These are phyloP conservation scores for Ottelia alismoides DNA, from an alignment of 106 monocot genomes.

Conservation along the genomic window DNA sequence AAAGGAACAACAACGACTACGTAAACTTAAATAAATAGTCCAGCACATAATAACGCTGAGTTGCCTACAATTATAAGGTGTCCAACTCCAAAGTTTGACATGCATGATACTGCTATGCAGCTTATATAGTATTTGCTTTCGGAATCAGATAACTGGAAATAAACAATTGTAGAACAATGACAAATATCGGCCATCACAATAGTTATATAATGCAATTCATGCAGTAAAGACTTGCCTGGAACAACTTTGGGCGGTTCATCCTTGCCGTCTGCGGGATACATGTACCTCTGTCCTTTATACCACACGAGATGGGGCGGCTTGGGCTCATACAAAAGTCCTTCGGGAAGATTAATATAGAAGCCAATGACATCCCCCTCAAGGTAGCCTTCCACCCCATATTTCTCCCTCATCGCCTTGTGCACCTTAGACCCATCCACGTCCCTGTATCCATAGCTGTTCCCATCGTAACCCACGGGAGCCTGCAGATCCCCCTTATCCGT, in stretches of 20 bases:
- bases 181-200: neutral
- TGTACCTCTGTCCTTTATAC: conserved; percentile 75
- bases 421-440: conserved; percentile 87
- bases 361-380: conserved; percentile 87
- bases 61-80: no score
- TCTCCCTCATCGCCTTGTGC: conserved; percentile 74
- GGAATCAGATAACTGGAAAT: no score
- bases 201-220: neutral
- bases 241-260: conserved; percentile 68
- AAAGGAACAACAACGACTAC: no score
- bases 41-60: no score
- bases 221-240: conserved; percentile 44
- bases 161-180: no score
- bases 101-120: no score
- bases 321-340: conserved; percentile 54
- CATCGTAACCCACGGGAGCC: conserved; percentile 87
- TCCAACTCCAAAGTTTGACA: no score
- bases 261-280: conserved; percentile 54
- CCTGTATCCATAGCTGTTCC: conserved; percentile 70
- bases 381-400: conserved; percentile 71
- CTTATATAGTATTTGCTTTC: no score
- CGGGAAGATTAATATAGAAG: conserved; percentile 75
- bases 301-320: conserved; percentile 55
- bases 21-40: no score
- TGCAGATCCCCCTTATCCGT: conserved; percentile 91